These are phyloP conservation scores for Suillus tomentosus DNA, from an alignment of 768 basidiomycete species.

Conservation along the genomic window DNA sequence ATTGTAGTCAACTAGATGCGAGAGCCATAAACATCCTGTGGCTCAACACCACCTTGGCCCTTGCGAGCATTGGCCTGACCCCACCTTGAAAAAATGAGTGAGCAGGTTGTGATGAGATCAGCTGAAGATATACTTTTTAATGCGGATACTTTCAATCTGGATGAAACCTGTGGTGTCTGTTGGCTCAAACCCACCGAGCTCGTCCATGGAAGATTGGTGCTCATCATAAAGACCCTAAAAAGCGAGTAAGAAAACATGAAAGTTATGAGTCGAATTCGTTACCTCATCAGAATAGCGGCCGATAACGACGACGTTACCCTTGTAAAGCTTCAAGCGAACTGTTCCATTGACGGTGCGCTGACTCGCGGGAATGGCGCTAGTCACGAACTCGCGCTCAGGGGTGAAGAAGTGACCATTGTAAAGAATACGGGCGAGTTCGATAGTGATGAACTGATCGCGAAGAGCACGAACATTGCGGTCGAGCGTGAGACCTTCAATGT, in stretches of 20 bases:
- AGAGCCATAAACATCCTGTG: conserved; percentile 42
- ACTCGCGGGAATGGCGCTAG: conserved; percentile 86
- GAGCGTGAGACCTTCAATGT: conserved; percentile 96
- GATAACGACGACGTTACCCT: conserved; percentile 94
- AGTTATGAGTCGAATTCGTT: conserved; percentile 20
- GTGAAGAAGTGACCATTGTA: conserved; percentile 99
- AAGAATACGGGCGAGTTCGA: conserved; percentile 85
- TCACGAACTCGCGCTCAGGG: conserved; percentile 96
- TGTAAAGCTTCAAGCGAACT: conserved; percentile 90
- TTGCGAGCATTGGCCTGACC: conserved; percentile 81
- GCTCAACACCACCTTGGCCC: conserved; percentile 75
- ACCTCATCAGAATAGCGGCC: conserved; percentile 90
- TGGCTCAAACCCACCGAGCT: conserved; percentile 97
- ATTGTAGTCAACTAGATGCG: neutral
- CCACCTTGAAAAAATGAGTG: conserved; percentile 54
- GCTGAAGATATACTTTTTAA: conserved; percentile 79
- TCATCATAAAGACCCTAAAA: conserved; percentile 90
- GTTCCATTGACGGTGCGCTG: conserved; percentile 96
- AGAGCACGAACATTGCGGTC: conserved; percentile 96
- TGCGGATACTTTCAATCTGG: conserved; percentile 94
- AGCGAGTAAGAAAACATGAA: conserved; percentile 7
- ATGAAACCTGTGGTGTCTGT: conserved; percentile 86
- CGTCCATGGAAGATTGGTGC: conserved; percentile 96
- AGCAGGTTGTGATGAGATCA: conserved; percentile 4
- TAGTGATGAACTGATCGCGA: conserved; percentile 93